Base-by-base conservation (phyloP, 1,284 basidiomycete genomes). In the Cystobasidium sp. region DNA sequence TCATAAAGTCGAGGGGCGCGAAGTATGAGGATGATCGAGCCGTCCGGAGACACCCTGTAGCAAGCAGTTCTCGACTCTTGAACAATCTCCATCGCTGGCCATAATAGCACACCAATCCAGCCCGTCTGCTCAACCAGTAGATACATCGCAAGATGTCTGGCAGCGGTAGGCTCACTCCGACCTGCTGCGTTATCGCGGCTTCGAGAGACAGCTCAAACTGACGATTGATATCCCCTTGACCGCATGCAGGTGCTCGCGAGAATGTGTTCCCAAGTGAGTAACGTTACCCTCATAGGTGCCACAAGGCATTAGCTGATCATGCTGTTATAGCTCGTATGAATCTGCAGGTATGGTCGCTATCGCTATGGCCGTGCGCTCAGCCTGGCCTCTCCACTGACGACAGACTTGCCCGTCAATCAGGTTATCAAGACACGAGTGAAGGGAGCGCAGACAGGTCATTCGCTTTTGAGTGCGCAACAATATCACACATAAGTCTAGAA, bases 391-490 rank as follows among this genome's bases (percentile, higher is more conserved):
- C 64, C 18, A 53, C 64, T 66, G 37, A 66, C 49, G 49, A 51
- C 51, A 52, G 51, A 12, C 39, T 44, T 51, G 31, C 44, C 47
- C 64, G 52, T 37, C 6, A 63, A 22, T 31, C 62, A 69, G 44
- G 43, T 72, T 53, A 64, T 75, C 68, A 75, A 75, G 69, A 62
- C 46, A 6, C 62, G 75, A 16, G 64, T 66, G 31, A 75, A 75
- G 64, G 91, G 96, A 39, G 97, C 97, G 7, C 94, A 98, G 84
- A 98, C 94, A 0, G 96, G 96, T 9, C 96, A 99, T 84, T 97
- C 94, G 0, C 86, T 99, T 18, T 88, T 99, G 52, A 96, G 96
- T 59, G 97, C 97, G 88, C 98, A 20, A 22, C 5, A n/a, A n/a
- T 37, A 0, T n/a, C 41, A 31, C 31, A 31, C 31, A 31, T 31